Conservation (phyloP, 805 yeast genomes). For the Kuraishia hungarica region DNA sequence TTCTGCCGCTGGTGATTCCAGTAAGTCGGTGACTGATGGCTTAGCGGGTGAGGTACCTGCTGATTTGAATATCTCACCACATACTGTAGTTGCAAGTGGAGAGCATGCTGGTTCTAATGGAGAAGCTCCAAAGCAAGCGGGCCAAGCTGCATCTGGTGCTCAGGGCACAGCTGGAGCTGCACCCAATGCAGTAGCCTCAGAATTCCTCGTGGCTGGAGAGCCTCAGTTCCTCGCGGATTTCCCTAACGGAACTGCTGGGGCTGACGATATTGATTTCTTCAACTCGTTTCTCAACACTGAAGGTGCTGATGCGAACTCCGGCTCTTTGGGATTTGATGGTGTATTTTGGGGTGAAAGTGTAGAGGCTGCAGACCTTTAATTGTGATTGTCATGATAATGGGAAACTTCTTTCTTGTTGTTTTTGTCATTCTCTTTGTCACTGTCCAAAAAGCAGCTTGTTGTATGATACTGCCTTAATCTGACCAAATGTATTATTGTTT, state of each 20-base stretch:
- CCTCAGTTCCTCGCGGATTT: slow-evolving; percentile 4
- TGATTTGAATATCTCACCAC: neutral
- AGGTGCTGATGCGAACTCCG: slow-evolving; percentile 20
- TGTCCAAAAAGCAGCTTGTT: neutral
- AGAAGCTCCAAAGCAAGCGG: neutral
- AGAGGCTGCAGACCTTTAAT: slow-evolving; percentile 24
- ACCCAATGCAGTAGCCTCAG: neutral
- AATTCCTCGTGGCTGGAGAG: slow-evolving; percentile 1
- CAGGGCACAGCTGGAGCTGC: neutral
- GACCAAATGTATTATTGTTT: neutral
- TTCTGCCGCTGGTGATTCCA: neutral
- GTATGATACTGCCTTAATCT: neutral
- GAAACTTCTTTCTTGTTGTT: neutral
- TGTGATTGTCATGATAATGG: neutral
- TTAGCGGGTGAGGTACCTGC: neutral
- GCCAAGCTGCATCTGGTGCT: neutral
- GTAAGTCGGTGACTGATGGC: neutral
- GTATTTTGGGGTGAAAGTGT: slow-evolving; percentile 34
- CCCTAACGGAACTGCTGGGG: neutral
- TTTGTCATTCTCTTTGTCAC: no score
- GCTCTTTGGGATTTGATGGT: slow-evolving; percentile 24
- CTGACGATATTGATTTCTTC: slow-evolving; percentile 12
- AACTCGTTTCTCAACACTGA: slow-evolving; percentile 35
- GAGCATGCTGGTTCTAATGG: neutral
- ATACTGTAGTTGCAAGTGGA: neutral